Percentiles rank a stretch among this genome's conserved stretches.
Conservation (phyloP, 495 filamentous ascomycete genomes). For the Friedmanniomyces simplex region DNA sequence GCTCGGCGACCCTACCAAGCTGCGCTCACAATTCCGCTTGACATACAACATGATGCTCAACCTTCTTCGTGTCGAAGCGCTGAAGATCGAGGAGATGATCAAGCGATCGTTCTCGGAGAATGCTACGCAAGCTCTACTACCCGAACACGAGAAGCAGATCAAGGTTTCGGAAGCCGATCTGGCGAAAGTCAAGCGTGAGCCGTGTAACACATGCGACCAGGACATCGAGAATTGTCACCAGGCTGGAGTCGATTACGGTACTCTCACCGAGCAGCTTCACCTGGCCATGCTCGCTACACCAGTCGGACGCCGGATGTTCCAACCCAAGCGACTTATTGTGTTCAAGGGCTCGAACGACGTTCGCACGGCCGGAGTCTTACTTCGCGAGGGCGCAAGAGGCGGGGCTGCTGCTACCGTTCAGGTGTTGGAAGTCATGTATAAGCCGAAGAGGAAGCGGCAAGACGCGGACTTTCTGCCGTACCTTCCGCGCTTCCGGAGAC, state of each 20-base stretch:
- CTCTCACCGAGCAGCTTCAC: constrained; percentile 63
- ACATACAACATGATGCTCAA: constrained; percentile 99
- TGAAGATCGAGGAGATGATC: constrained; percentile 99
- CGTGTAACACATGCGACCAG: constrained; percentile 70
- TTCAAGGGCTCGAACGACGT: constrained; percentile 62
- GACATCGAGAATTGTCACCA: constrained; percentile 70
- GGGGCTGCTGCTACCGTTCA: constrained; percentile 55
- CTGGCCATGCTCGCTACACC: constrained; percentile 59
- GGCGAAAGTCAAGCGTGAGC: constrained; percentile 74
- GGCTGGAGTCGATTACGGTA: constrained; percentile 65
- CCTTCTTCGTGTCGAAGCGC: constrained; percentile 82
- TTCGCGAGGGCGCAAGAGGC: constrained; percentile 59
- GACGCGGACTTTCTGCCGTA: constrained; percentile 73
- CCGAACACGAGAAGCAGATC: constrained; percentile 88
- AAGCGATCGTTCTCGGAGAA: constrained; percentile 98
- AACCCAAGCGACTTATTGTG: constrained; percentile 61
- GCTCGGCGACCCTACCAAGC: constrained; percentile 86
- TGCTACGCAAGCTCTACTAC: constrained; percentile 89
- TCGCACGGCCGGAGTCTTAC: constrained; percentile 66
- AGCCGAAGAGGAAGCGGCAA: constrained; percentile 50
- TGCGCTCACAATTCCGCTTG: constrained; percentile 88
- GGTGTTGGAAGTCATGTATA: constrained; percentile 59
- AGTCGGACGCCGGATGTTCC: constrained; percentile 69
- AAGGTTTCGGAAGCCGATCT: constrained; percentile 87
- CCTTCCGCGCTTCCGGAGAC: constrained; percentile 50